Conservation (phyloP, 2,329 filamentous ascomycete genomes). For the Talaromyces verruculosus region DNA sequence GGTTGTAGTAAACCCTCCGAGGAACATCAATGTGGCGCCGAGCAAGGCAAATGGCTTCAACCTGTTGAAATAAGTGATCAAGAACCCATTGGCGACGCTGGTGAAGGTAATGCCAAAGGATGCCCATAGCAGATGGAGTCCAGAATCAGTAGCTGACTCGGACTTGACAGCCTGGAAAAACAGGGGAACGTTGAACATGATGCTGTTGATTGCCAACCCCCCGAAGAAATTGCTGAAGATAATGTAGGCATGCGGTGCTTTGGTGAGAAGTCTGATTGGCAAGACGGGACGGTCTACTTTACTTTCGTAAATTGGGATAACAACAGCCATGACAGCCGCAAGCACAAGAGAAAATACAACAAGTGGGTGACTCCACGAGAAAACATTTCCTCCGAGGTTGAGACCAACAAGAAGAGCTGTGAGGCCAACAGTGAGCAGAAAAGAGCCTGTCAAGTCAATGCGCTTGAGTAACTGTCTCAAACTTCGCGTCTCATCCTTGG, state of each 20-base stretch:
- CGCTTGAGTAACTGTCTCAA: constrained; percentile 47
- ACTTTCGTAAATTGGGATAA: constrained; percentile 45
- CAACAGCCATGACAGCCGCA: constrained; percentile 39
- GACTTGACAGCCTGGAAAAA: constrained; percentile 76
- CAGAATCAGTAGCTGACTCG: constrained; percentile 67
- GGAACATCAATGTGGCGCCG: constrained; percentile 51
- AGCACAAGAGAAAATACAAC: constrained; percentile 49
- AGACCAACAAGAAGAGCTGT: constrained; percentile 52
- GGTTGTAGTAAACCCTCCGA: constrained; percentile 54
- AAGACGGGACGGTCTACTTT: constrained; percentile 51
- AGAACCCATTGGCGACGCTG: constrained; percentile 61
- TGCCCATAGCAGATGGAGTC: constrained; percentile 68
- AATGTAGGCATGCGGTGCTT: constrained; percentile 49
- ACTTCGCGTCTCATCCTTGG: constrained; percentile 42
- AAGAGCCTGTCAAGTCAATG: constrained; percentile 53
- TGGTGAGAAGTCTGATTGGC: constrained; percentile 50
- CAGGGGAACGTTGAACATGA: constrained; percentile 70
- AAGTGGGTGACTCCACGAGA: constrained; percentile 53
- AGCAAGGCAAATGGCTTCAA: constrained; percentile 60
- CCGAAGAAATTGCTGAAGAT: constrained; percentile 56
- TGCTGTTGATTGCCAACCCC: constrained; percentile 52
- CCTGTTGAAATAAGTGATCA: constrained; percentile 60
- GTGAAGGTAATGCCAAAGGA: constrained; percentile 56
- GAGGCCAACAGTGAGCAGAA: constrained; percentile 49
- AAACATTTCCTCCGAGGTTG: constrained; percentile 55